These are phyloP conservation scores for Diaporthe batatas DNA, from an alignment of 2,329 filamentous ascomycete genomes.

Conservation along the genomic window DNA sequence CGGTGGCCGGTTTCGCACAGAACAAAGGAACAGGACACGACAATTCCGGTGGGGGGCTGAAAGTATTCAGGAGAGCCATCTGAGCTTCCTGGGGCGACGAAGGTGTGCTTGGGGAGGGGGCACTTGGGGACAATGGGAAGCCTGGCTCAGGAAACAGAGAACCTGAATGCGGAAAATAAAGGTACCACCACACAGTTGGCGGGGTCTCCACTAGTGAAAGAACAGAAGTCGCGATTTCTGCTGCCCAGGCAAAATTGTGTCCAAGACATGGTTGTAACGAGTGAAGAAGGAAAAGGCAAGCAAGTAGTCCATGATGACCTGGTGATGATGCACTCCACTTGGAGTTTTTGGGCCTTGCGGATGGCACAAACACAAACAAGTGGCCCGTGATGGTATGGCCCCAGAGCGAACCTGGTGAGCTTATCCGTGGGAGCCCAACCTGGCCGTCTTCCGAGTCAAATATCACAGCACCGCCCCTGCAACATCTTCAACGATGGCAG, in stretches of 20 bases:
- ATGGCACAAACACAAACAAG: neutral
- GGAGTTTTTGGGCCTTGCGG: neutral
- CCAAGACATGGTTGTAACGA: too few species aligned
- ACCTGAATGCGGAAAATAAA: slow-evolving; percentile 21
- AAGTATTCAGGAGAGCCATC: slow-evolving; percentile 4
- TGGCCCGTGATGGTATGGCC: too few species aligned
- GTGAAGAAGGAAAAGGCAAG: too few species aligned
- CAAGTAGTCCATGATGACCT: neutral
- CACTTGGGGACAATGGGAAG: slow-evolving; percentile 11
- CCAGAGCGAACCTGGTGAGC: neutral
- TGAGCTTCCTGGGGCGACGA: neutral
- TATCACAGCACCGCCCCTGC: neutral
- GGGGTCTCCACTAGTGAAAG: neutral
- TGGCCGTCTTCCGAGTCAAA: neutral
- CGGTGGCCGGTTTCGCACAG: slow-evolving; percentile 39
- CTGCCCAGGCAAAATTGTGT: neutral
- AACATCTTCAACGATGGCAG: neutral
- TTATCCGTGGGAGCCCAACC: neutral
- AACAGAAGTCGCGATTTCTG: too few species aligned
- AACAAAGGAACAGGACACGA: slow-evolving; percentile 36
- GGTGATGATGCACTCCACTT: slow-evolving; percentile 9
- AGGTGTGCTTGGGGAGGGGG: neutral
- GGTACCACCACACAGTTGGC: neutral
- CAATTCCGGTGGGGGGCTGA: slow-evolving; percentile 22
- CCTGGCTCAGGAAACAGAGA: neutral